Evolutionary conservation across 2,329 filamentous ascomycete species (phyloP).

Genomic region (Apiospora hydei): DNA sequence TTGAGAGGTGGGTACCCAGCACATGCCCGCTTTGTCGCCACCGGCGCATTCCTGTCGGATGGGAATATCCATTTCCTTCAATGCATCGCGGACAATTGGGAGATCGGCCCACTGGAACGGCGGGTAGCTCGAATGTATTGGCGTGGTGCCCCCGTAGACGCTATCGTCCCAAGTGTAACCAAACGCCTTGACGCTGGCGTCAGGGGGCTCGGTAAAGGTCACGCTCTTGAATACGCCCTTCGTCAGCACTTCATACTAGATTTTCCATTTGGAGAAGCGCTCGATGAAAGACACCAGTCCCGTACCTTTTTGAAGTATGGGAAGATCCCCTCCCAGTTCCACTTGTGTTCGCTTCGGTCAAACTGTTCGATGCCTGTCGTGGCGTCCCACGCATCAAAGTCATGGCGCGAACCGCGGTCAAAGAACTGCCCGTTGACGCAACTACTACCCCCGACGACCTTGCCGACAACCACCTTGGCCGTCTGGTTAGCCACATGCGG

Average conservation of each 20-base stretch:
- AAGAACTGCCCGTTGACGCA: slow-evolving; percentile 49
- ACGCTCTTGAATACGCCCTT: slow-evolving; percentile 35
- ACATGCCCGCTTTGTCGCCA: slow-evolving; percentile 43
- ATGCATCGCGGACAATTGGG: slow-evolving; percentile 32
- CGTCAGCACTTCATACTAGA: too few relatives aligned
- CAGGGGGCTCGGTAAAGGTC: slow-evolving; percentile 40
- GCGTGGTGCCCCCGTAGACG: slow-evolving; percentile 41
- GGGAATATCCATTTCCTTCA: slow-evolving; percentile 38
- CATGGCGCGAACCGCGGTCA: slow-evolving; percentile 46
- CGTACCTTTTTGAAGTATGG: slow-evolving; percentile 46
- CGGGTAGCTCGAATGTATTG: slow-evolving; percentile 44
- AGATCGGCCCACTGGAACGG: slow-evolving; percentile 42
- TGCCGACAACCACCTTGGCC: slow-evolving; percentile 41
- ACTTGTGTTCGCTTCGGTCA: slow-evolving; percentile 28
- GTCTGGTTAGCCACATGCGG: slow-evolving; percentile 37
- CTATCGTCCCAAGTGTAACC: slow-evolving; percentile 44
- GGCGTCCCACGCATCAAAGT: slow-evolving; percentile 46
- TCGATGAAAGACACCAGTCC: too few relatives aligned
- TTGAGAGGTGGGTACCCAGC: slow-evolving; percentile 42
- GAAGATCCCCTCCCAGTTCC: slow-evolving; percentile 46
- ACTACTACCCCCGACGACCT: slow-evolving; percentile 46
- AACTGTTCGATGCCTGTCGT: slow-evolving; percentile 35
- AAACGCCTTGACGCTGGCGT: slow-evolving; percentile 37
- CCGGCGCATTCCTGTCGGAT: slow-evolving; percentile 36
- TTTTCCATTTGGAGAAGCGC: too few relatives aligned